These are phyloP conservation scores for Candida dubliniensis DNA, from an alignment of 1,139 yeast species.

Conservation along the genomic window DNA sequence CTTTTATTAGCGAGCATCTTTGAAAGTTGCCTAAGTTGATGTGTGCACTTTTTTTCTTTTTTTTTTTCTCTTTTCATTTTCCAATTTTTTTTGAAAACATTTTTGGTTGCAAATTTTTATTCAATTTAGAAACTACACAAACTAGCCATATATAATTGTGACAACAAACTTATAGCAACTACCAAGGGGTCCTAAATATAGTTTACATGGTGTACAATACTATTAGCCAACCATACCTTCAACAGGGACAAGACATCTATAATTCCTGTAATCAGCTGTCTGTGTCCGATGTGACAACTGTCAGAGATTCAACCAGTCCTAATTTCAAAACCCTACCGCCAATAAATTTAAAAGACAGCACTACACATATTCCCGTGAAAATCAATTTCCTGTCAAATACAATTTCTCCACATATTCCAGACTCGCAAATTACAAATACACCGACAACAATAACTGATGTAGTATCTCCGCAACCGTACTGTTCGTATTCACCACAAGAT, in stretches of 20 bases:
- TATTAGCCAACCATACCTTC: neutral
- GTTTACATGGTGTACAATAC: neutral
- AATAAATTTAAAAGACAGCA: neutral
- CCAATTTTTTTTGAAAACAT: no score
- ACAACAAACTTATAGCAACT: no score
- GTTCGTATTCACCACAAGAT: conserved; percentile 19
- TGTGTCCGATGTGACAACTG: neutral
- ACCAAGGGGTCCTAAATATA: no score
- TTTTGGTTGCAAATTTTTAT: no score
- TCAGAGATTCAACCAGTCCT: neutral
- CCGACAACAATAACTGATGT: conserved; percentile 13
- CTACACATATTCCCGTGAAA: neutral
- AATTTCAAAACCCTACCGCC: neutral
- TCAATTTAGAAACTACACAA: no score
- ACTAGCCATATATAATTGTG: no score
- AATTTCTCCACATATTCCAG: conserved; percentile 1
- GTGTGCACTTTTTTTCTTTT: no score
- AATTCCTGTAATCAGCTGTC: neutral
- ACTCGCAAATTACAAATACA: neutral
- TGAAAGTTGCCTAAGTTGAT: no score
- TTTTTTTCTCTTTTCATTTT: no score
- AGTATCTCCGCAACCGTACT: conserved; percentile 24
- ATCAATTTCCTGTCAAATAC: neutral
- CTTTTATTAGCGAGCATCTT: no score
- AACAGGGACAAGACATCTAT: neutral